phyloP scores from a whole-genome alignment of 2,329 filamentous ascomycete species.

The Chrysoporthe austroafricana region DNA sequence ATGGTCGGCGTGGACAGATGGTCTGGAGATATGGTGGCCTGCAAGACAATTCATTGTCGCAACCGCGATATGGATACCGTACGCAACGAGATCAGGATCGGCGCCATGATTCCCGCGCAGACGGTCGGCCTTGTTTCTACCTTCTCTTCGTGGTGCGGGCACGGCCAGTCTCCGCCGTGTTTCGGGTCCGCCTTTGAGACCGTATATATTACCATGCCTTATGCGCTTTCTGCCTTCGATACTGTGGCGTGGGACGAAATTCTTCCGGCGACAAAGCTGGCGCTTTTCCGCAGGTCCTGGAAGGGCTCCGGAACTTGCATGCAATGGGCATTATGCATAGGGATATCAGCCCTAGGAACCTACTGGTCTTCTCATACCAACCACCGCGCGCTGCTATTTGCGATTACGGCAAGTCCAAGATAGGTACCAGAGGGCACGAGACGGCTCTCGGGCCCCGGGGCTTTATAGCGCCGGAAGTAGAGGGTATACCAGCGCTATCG shows the following conservation, averaged over 20 bases:
- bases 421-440: neutral
- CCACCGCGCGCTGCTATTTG: conserved; percentile 24
- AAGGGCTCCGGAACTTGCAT: conserved; percentile 27
- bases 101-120: neutral
- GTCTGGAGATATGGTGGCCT: conserved; percentile 23
- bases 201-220: conserved; percentile 27
- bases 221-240: conserved; percentile 22
- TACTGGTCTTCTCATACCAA: conserved; percentile 23
- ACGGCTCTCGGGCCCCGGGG: neutral
- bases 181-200: neutral
- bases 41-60: conserved; percentile 24
- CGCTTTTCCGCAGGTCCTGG: conserved; percentile 26
- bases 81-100: conserved; percentile 10
- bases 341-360: conserved; percentile 26
- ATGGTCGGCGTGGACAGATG: conserved; percentile 20
- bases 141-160: neutral
- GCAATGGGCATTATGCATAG: neutral
- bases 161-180: conserved; percentile 17
- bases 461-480: conserved; percentile 6
- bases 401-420: conserved; percentile 23
- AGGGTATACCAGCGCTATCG: conserved; percentile 14
- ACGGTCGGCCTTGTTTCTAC: conserved; percentile 3
- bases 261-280: conserved; percentile 11
- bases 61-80: neutral
- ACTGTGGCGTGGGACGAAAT: conserved; percentile 15